Evolutionary conservation across 2,329 filamentous ascomycete species (phyloP).

Genomic region (Fusarium fujikuroi): DNA sequence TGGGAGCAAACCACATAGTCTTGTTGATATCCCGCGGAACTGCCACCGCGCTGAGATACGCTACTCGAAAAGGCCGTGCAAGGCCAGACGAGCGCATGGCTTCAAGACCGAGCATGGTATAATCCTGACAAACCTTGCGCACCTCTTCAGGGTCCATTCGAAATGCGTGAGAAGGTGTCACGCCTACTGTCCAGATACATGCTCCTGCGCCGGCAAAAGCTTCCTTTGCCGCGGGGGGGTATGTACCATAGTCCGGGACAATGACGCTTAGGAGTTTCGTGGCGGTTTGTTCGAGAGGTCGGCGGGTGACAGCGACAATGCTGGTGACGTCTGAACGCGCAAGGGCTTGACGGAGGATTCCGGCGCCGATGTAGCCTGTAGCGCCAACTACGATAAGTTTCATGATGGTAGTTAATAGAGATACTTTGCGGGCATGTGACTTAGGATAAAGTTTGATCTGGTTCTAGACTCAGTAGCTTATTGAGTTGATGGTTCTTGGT

Average conservation of each 20-base stretch:
- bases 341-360: not conserved
- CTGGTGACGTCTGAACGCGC: not conserved
- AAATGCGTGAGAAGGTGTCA: not conserved
- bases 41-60: not conserved
- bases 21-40: not conserved
- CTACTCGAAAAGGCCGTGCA: not conserved
- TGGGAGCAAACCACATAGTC: not conserved
- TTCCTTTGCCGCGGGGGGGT: not conserved
- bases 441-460: not conserved
- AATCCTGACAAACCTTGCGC: not conserved
- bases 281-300: not conserved
- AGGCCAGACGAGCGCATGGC: not conserved
- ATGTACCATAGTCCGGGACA: not conserved
- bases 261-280: not conserved
- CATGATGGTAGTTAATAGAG: rapidly evolving
- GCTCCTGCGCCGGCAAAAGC: not conserved
- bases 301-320: not conserved
- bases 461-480: not conserved
- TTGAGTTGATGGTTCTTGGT: not conserved
- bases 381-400: not conserved
- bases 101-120: not conserved
- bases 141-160: not conserved
- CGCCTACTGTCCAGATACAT: not conserved
- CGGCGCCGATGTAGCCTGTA: not conserved
- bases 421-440: rapidly evolving